Evolutionary conservation across 495 filamentous ascomycete species (phyloP), one percentile per base, ranked within the genome.

Genomic region (Penicillium goetzii): DNA sequence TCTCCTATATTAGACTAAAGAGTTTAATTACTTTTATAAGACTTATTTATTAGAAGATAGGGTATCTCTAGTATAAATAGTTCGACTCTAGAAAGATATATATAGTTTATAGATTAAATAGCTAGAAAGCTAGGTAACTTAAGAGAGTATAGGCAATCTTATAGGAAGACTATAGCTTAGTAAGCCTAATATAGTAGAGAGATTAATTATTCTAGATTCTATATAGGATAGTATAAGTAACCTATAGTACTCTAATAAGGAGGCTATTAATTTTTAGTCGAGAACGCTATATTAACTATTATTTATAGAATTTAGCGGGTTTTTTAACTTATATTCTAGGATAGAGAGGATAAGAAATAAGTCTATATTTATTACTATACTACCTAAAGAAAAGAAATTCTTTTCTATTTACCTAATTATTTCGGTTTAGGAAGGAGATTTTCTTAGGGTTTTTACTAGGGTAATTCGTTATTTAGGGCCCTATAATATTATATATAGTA

Each of bases 391-490:
- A 17, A 26, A 58, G 11, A 30, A 12, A 3, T 21, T 58, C 43
- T 23, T 69, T 2, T 58, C 41, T 30, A 57, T 69, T 34, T 69
- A 34, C 50, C 58, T 60, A 3, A 63, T 66, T 36, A 33, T 69
- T 4, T 60, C 63, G 3, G 30, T 73, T 2, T 34, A 25, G 17
- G 50, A 63, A 32, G 63, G 65, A 38, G 63, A 73, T 36, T 57
- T 65, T 47, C 53, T 71, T 25, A 60, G 70, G 14, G 60, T 71
- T 45, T 73, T 73, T 43, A 36, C 63, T 65, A 56, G 30, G 30
- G 5, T 33, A 10, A 59, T 73, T 55, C 63, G 65, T 45, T 73
- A 67, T 38, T 71, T 60, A 25, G 65, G 65, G 21, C 33, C 58
- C 14, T 66, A 32, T 3, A 67, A 51, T 36, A 30, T 14, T 4